These are phyloP conservation scores for Medicago arabica DNA, from an alignment of 306 rosid species.

Conservation along the genomic window DNA sequence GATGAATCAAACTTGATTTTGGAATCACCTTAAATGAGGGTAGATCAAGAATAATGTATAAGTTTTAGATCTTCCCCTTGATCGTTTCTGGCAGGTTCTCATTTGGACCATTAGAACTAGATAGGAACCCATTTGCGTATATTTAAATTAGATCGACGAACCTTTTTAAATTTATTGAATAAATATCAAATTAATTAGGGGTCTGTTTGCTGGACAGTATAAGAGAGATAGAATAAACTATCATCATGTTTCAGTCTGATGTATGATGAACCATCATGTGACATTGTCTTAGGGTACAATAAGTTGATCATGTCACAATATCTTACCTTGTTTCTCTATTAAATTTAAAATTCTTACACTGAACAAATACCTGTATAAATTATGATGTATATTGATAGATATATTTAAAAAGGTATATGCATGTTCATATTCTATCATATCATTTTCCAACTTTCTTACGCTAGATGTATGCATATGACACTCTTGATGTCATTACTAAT, in stretches of 20 bases:
- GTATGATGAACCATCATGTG: too few relatives aligned
- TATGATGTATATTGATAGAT: too few relatives aligned
- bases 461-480: conserved; percentile 21
- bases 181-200: neutral
- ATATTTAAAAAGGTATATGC: neutral
- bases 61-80: conserved; percentile 2
- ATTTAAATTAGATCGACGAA: too few relatives aligned
- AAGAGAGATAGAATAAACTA: too few relatives aligned
- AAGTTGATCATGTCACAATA: too few relatives aligned
- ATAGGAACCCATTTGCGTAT: conserved; percentile 15
- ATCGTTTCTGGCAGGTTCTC: conserved; percentile 8
- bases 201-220: neutral
- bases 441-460: neutral
- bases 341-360: too few relatives aligned
- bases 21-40: conserved; percentile 29
- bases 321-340: too few relatives aligned
- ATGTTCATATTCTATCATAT: neutral
- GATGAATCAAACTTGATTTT: conserved; percentile 21
- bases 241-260: too few relatives aligned
- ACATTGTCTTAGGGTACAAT: too few relatives aligned
- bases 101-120: conserved; percentile 2
- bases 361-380: too few relatives aligned
- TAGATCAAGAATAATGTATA: conserved; percentile 9
- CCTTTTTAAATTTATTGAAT: too few relatives aligned
- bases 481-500: neutral